A percentile compares a stretch with the other conserved stretches of the same genome.
phyloP scores from a whole-genome alignment of 768 basidiomycete genomes.

The Cystobasidiopsis lactophilus region DNA sequence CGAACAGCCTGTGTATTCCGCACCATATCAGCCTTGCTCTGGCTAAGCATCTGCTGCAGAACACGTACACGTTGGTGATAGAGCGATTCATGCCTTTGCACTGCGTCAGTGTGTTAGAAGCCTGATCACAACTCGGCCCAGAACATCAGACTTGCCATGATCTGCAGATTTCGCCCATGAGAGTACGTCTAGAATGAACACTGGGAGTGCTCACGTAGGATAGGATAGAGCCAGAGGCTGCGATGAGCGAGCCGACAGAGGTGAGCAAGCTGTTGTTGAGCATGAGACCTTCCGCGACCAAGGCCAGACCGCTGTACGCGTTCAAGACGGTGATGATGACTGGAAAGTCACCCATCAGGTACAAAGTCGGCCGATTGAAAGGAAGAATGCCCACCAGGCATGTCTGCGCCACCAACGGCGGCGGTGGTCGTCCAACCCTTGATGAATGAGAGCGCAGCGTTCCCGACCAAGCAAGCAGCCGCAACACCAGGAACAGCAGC shows the following conservation, averaged over 20 bases:
- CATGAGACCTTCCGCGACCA: constrained; percentile 48
- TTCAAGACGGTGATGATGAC: constrained; percentile 66
- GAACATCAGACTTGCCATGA: not conserved
- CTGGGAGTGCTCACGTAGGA: constrained; percentile 43
- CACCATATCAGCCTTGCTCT: not conserved
- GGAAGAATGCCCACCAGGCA: constrained; percentile 41
- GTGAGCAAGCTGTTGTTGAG: constrained; percentile 34
- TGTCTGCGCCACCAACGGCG: constrained; percentile 80
- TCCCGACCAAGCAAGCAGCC: constrained; percentile 52
- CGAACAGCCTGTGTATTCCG: constrained; percentile 35
- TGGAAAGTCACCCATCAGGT: not conserved
- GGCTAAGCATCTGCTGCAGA: not conserved
- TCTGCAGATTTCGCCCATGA: constrained; percentile 37
- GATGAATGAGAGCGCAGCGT: constrained; percentile 53
- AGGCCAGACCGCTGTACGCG: constrained; percentile 73
- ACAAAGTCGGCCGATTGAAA: no score
- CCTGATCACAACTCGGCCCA: not conserved
- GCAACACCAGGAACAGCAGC: constrained; percentile 49
- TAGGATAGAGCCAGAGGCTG: constrained; percentile 72
- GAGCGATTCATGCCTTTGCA: constrained; percentile 85
- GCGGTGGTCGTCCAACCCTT: constrained; percentile 67
- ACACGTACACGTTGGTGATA: constrained; percentile 42
- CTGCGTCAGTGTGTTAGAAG: constrained; percentile 25
- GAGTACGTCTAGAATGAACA: no score
- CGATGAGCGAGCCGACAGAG: constrained; percentile 55